Evolutionary conservation across 306 rosid species (phyloP).

Genomic region (Lablab purpureus): DNA sequence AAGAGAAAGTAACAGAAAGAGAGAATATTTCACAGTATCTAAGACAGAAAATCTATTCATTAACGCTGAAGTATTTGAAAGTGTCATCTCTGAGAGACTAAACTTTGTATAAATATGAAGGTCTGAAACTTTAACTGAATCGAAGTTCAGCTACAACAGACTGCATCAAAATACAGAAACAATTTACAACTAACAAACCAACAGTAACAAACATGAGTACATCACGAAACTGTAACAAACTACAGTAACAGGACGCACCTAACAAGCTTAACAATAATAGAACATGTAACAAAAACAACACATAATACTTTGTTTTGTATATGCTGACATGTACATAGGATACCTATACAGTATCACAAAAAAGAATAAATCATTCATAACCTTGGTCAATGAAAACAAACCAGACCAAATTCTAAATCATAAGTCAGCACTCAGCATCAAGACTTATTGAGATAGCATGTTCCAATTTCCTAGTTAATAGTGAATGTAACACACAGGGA

Average conservation of each 20-base stretch:
- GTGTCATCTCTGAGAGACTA: background rate
- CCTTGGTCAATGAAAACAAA: slow-evolving; percentile 2
- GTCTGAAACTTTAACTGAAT: background rate
- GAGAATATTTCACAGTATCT: background rate
- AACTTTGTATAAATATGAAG: slow-evolving; percentile 4
- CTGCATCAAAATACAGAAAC: background rate
- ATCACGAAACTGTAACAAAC: background rate
- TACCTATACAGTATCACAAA: background rate
- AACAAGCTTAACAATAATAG: background rate
- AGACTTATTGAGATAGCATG: background rate
- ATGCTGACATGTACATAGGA: background rate
- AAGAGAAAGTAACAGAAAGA: background rate
- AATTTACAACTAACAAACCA: background rate
- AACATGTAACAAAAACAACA: slow-evolving; percentile 1
- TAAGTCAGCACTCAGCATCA: background rate
- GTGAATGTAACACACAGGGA: background rate
- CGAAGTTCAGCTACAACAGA: background rate
- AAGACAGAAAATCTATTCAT: background rate
- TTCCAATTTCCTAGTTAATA: background rate
- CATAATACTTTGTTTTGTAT: background rate
- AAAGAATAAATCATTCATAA: background rate
- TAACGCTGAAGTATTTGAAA: background rate
- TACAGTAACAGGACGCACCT: background rate
- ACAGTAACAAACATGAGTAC: background rate
- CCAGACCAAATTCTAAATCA: slow-evolving; percentile 11